Conservation (phyloP, 306 rosid species). For the Quercus rubra region DNA sequence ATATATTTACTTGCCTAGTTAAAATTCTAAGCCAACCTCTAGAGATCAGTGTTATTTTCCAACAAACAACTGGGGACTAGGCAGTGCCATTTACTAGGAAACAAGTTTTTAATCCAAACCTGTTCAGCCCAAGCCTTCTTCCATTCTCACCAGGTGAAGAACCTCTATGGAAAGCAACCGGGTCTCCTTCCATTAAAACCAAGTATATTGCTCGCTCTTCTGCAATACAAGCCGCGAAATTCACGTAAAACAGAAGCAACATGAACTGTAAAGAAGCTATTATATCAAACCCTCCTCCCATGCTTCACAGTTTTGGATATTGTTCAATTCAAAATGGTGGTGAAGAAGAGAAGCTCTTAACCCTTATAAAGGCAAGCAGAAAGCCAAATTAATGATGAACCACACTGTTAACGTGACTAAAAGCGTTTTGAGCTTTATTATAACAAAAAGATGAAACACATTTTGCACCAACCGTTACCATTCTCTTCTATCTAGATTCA, state of each 20-base stretch:
- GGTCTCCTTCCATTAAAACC: slow-evolving; percentile 63
- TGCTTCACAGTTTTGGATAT: background rate
- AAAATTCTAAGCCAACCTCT: too few relatives aligned
- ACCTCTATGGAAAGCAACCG: slow-evolving; percentile 40
- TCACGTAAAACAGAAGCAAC: slow-evolving; percentile 8
- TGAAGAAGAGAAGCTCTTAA: background rate
- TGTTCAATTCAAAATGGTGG: background rate
- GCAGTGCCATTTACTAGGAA: background rate
- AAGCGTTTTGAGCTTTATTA: background rate
- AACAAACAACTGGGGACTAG: too few relatives aligned
- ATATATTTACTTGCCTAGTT: too few relatives aligned
- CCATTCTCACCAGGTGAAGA: slow-evolving; percentile 15
- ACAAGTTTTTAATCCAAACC: slow-evolving; percentile 17
- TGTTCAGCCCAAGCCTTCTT: slow-evolving; percentile 18
- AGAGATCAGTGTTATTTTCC: too few relatives aligned
- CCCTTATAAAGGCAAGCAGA: slow-evolving; percentile 2
- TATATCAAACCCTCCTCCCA: slow-evolving; percentile 5
- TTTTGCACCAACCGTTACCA: slow-evolving; percentile 12
- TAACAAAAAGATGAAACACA: too few relatives aligned
- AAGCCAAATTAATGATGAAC: background rate
- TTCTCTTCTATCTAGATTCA: background rate
- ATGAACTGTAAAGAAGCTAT: background rate
- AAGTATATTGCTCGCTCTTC: slow-evolving; percentile 59
- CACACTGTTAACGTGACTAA: slow-evolving; percentile 11
- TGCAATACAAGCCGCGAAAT: slow-evolving; percentile 21